A percentile compares a stretch with the other conserved stretches of the same genome.
phyloP scores from a whole-genome alignment of 2,329 filamentous ascomycete genomes.

The Epichloe brachyelytri region DNA sequence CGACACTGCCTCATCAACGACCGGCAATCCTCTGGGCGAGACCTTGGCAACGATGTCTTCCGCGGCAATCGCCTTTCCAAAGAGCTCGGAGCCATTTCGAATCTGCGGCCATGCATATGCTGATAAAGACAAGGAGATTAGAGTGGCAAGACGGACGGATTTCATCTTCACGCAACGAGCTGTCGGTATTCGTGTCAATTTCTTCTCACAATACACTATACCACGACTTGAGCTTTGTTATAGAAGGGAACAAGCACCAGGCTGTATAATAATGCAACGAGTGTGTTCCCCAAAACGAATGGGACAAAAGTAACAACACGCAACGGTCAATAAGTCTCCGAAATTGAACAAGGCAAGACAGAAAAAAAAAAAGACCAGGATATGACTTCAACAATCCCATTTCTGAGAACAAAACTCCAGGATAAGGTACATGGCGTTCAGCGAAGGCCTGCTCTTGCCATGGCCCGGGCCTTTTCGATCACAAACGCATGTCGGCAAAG shows the following conservation, averaged over 20 bases:
- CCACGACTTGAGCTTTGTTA: background rate
- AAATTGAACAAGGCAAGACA: background rate
- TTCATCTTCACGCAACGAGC: too few relatives aligned
- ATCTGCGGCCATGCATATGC: constrained; percentile 7
- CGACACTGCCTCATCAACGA: background rate
- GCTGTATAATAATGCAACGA: background rate
- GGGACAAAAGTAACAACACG: too few relatives aligned
- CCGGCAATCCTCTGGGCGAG: background rate
- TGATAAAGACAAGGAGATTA: constrained; percentile 5
- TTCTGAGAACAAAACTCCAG: too few relatives aligned
- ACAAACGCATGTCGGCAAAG: background rate
- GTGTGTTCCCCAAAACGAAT: too few relatives aligned
- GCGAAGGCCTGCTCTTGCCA: too few relatives aligned
- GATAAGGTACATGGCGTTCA: too few relatives aligned
- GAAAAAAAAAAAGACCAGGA: background rate
- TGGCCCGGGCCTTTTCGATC: background rate
- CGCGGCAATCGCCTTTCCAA: background rate
- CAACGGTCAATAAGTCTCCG: too few relatives aligned
- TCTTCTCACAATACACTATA: too few relatives aligned
- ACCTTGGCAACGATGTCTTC: background rate
- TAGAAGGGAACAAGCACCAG: background rate
- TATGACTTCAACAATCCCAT: background rate
- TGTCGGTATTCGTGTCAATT: too few relatives aligned
- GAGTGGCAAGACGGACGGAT: background rate
- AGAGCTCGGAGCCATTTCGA: constrained; percentile 4